Evolutionary conservation across 257 asterid genomes (phyloP).

Genomic region (Orobanche coerulescens): DNA sequence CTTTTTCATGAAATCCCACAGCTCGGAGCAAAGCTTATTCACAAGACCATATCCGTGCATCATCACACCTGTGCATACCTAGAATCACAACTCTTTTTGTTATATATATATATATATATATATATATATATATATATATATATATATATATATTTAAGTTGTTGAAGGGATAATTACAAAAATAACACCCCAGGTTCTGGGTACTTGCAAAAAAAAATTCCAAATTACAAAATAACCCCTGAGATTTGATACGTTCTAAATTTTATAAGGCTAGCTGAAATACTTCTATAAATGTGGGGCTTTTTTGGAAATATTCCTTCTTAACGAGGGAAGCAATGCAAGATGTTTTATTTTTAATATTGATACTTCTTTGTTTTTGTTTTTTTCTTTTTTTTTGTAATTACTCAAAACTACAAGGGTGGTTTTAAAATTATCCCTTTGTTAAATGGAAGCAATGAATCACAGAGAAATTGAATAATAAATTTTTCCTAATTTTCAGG

Average conservation of each 20-base stretch:
- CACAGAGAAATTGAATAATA: too few relatives aligned
- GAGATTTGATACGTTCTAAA: not conserved
- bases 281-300: not conserved
- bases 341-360: too few relatives aligned
- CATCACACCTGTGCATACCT: conserved; percentile 97
- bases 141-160: not conserved
- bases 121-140: too few relatives aligned
- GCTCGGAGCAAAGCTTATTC: conserved; percentile 72
- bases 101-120: too few relatives aligned
- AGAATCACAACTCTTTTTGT: conserved; percentile 14
- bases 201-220: not conserved
- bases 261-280: not conserved
- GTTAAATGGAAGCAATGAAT: too few relatives aligned
- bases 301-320: too few relatives aligned
- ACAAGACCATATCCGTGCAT: conserved; percentile 92
- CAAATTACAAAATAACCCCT: not conserved
- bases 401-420: too few relatives aligned
- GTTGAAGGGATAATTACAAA: not conserved
- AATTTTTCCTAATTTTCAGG: too few relatives aligned
- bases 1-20: conserved; percentile 69
- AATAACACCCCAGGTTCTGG: not conserved
- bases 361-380: too few relatives aligned
- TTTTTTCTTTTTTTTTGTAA: too few relatives aligned
- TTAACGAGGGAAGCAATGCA: too few relatives aligned
- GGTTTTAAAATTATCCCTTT: too few relatives aligned